Conservation (phyloP, 345 rosid species). For the Kandelia obovata region DNA sequence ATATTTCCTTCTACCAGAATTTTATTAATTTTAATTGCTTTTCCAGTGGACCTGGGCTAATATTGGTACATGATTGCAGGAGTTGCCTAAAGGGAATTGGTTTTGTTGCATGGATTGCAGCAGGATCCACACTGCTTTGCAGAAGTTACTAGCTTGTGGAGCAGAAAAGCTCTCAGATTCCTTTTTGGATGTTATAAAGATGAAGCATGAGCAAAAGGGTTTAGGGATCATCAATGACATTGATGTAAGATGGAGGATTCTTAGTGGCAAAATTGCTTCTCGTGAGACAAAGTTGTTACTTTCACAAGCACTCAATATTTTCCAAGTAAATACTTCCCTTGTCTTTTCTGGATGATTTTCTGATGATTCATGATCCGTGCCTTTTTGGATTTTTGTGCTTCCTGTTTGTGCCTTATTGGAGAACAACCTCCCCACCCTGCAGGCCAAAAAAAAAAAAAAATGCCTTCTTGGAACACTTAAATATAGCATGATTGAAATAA, state of each 20-base stretch:
- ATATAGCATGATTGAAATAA: too few species aligned
- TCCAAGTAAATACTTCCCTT: conserved; percentile 52
- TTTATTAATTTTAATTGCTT: neutral
- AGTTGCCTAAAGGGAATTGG: conserved; percentile 86
- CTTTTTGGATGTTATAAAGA: conserved; percentile 47
- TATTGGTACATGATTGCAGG: conserved; percentile 44
- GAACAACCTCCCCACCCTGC: too few species aligned
- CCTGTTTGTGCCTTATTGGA: too few species aligned
- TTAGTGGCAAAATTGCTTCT: conserved; percentile 54
- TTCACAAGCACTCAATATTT: conserved; percentile 59
- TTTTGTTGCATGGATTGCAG: conserved; percentile 64
- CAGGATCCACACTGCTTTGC: conserved; percentile 52
- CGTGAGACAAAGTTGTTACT: conserved; percentile 59
- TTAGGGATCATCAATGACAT: conserved; percentile 30
- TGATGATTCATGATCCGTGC: neutral
- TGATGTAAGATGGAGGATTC: conserved; percentile 83
- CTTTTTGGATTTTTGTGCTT: too few species aligned
- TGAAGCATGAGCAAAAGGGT: conserved; percentile 41
- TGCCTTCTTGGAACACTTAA: too few species aligned
- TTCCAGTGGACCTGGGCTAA: neutral
- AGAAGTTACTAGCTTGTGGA: conserved; percentile 44
- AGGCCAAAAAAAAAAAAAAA: too few species aligned
- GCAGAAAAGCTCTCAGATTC: conserved; percentile 64
- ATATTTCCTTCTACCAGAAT: neutral
- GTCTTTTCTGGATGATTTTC: neutral